Conservation (phyloP, 2,329 filamentous ascomycete genomes). For the Fusarium pseudocircinatum region DNA sequence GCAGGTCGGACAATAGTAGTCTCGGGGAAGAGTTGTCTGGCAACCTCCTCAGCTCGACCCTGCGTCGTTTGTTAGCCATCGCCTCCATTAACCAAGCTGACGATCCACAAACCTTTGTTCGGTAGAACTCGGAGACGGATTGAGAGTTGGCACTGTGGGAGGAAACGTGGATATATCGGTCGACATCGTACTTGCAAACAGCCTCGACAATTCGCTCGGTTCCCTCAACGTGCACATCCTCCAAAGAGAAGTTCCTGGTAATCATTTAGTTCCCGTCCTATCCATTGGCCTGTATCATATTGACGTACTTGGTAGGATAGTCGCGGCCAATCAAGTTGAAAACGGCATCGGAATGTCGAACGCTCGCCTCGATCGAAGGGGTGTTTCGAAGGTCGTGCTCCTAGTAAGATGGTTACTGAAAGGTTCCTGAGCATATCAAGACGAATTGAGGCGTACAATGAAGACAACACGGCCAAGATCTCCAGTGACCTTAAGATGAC, state of each 20-base stretch:
- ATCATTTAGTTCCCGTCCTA: conserved; percentile 34
- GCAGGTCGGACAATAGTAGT: conserved; percentile 96
- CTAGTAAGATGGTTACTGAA: conserved; percentile 54
- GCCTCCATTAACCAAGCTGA: background rate
- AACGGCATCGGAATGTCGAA: conserved; percentile 96
- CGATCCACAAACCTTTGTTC: conserved; percentile 75
- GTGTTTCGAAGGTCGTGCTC: conserved; percentile 97
- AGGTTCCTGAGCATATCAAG: background rate
- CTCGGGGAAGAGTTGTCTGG: conserved; percentile 90
- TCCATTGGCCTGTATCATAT: background rate
- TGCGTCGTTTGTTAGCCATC: conserved; percentile 46
- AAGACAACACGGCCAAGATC: conserved; percentile 92
- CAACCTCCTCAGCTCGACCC: conserved; percentile 84
- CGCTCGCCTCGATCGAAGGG: conserved; percentile 93
- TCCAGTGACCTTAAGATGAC: conserved; percentile 95
- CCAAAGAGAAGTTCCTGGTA: conserved; percentile 87
- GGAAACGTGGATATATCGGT: conserved; percentile 96
- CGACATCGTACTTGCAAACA: conserved; percentile 96
- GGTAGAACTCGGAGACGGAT: conserved; percentile 88
- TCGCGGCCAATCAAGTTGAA: conserved; percentile 95
- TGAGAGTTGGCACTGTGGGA: conserved; percentile 87
- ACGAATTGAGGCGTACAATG: conserved; percentile 64
- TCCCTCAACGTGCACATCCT: conserved; percentile 93
- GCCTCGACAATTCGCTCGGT: conserved; percentile 92
- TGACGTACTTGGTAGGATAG: conserved; percentile 88